Base-by-base conservation (phyloP, 2,329 filamentous ascomycete species). In the Alternaria gaisen region DNA sequence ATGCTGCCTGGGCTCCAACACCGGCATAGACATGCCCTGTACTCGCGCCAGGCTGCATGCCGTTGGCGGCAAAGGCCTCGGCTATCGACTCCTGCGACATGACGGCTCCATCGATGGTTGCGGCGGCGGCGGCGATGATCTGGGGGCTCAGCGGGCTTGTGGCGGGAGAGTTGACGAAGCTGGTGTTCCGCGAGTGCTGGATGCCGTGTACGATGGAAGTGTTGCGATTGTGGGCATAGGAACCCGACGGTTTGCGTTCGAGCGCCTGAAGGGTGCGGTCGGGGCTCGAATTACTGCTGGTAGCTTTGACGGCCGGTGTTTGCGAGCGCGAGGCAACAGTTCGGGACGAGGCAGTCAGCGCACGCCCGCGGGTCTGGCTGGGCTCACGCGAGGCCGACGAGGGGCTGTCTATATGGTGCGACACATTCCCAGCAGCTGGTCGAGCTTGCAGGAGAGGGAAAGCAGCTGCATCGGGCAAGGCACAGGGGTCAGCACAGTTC, bases 131-230 rank as follows among this genome's bases (percentile, higher is more conserved):
- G 65, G 91, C 88, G 72, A 94, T 93, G 79, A 93, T 89, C 79
- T 96, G 91, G 56, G 93, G 92, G 79, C 92, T 97, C 72, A 97
- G 84, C 60, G 94, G 94, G 78, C 91, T 97, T 28, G 90, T 81
- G 43, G 83, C 90, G 36, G 90, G 87, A 58, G 91, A 88, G 76
- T 92, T 93, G 66, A 89, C 88, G 73, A 91, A 88, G 81, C 94
- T 97, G 71, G 93, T 91, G 85, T 96, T 97, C 80, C 94, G 83
- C 58, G 87, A 91, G 80, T 99, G 95, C 78, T 97, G 94, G 69
- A 97, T 90, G 73, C 95, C 94, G 87, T 98, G 92, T 58, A 98
- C 94, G 71, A 98, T 97, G 50, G 94, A 98, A 0, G 94, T 97
- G 82, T 99, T 93, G 56, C 95, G 90, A 80, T 98, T 93, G 79